Conservation (phyloP, 495 filamentous ascomycete genomes). For the Filosporella fistucella region DNA sequence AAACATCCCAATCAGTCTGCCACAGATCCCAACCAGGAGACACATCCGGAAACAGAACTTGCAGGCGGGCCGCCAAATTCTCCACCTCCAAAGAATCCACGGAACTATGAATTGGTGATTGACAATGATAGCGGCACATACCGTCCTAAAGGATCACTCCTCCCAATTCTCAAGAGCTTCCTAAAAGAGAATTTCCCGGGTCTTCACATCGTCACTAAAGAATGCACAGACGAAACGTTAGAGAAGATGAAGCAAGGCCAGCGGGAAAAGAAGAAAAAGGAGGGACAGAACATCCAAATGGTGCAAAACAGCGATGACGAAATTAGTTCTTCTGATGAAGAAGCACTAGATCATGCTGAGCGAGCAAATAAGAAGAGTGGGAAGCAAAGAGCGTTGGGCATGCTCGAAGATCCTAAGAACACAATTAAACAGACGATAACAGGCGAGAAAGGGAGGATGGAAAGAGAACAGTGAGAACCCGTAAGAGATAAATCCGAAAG, state of each 20-base stretch:
- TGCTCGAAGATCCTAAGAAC: conserved; percentile 20
- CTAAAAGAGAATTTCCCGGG: conserved; percentile 68
- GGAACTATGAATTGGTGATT: conserved; percentile 80
- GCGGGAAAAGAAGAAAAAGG: conserved; percentile 49
- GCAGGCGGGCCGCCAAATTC: conserved; percentile 25
- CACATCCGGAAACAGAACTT: conserved; percentile 18
- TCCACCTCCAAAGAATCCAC: conserved; percentile 31
- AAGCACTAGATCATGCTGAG: conserved; percentile 48
- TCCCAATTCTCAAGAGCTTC: conserved; percentile 66
- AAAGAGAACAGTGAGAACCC: conserved; percentile 24
- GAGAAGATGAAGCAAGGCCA: conserved; percentile 42
- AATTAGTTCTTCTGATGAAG: conserved; percentile 73
- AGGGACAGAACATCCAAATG: conserved; percentile 57
- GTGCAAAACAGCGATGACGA: conserved; percentile 52
- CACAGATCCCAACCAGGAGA: conserved; percentile 29
- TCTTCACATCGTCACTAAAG: conserved; percentile 61
- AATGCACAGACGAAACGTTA: conserved; percentile 33
- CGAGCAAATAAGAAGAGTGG: conserved; percentile 29
- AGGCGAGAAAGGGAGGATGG: conserved; percentile 14
- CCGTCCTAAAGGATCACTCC: conserved; percentile 68
- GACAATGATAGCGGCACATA: conserved; percentile 96
- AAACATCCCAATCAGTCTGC: conserved; percentile 27
- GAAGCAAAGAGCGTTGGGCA: conserved; percentile 40
- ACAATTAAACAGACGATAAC: conserved; percentile 16
- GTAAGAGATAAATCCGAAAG: too few relatives aligned